These are phyloP conservation scores for Crucihimalaya himalaica DNA, from an alignment of 345 rosid genomes.

Conservation along the genomic window DNA sequence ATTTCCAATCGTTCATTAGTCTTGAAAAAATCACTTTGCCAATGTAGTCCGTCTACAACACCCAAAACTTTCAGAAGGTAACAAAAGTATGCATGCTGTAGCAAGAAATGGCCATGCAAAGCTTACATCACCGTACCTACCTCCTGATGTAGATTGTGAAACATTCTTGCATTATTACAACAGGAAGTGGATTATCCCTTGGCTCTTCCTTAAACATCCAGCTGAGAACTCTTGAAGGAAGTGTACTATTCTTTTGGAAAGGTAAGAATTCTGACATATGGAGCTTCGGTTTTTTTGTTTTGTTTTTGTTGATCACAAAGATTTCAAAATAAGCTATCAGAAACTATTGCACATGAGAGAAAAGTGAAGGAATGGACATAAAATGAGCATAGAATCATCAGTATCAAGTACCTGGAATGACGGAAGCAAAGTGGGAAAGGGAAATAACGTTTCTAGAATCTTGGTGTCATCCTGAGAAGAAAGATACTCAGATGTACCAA, in stretches of 20 bases:
- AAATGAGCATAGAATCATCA: conserved; percentile 24
- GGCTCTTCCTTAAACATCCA: conserved; percentile 73
- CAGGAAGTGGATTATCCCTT: conserved; percentile 66
- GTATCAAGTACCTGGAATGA: conserved; percentile 60
- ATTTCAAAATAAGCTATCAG: conserved; percentile 4
- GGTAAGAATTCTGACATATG: conserved; percentile 74
- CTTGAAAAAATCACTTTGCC: conserved; percentile 77
- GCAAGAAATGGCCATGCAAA: conserved; percentile 22
- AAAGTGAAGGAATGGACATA: conserved; percentile 10
- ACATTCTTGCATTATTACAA: conserved; percentile 86
- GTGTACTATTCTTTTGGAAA: conserved; percentile 87
- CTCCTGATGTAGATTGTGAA: conserved; percentile 65
- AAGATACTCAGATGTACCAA: conserved; percentile 58
- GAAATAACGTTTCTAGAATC: conserved; percentile 75
- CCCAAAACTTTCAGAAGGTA: conserved; percentile 25
- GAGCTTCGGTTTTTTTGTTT: conserved; percentile 58
- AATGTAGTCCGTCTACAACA: conserved; percentile 71
- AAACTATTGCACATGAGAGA: conserved; percentile 17
- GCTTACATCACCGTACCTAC: conserved; percentile 61
- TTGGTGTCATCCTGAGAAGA: conserved; percentile 58
- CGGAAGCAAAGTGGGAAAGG: conserved; percentile 94
- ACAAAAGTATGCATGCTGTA: conserved; percentile 8
- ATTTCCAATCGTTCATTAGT: conserved; percentile 90
- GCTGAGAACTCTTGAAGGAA: conserved; percentile 69
- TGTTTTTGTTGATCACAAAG: conserved; percentile 28